A percentile compares a stretch with the other conserved stretches of the same genome.
These are phyloP conservation scores for Cystobasidiaceae sp. DNA, from an alignment of 1,284 basidiomycete genomes.

Conservation along the genomic window DNA sequence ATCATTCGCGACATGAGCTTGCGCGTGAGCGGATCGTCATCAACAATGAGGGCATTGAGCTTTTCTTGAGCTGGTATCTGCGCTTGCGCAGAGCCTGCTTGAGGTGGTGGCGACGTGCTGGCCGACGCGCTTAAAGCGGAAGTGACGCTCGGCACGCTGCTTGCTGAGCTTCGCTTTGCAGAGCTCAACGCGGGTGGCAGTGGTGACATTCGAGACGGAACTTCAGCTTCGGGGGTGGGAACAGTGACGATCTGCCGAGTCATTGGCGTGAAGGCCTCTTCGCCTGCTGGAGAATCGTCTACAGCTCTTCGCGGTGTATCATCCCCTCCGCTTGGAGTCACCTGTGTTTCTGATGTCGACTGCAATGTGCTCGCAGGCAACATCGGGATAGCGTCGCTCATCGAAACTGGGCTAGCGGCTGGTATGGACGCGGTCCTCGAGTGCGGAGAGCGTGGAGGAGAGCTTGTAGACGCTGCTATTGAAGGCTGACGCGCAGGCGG, in stretches of 20 bases:
- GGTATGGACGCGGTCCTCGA: not conserved
- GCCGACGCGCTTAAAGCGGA: not conserved
- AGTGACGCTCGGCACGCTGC: slow-evolving; percentile 1
- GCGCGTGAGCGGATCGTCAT: slow-evolving; percentile 63
- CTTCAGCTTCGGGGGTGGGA: not conserved
- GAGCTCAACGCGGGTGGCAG: not conserved
- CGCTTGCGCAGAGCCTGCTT: too few relatives aligned
- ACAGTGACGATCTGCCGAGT: slow-evolving; percentile 17
- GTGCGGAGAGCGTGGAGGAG: not conserved
- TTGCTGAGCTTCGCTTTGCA: not conserved
- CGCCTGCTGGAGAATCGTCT: slow-evolving; percentile 12
- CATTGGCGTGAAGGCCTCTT: slow-evolving; percentile 27
- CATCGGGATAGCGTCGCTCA: too few relatives aligned
- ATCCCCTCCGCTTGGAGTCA: too few relatives aligned
- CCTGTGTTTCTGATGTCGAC: too few relatives aligned
- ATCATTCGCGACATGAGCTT: slow-evolving; percentile 75
- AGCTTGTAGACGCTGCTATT: not conserved
- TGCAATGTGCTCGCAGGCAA: too few relatives aligned
- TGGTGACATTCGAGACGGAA: slow-evolving; percentile 1
- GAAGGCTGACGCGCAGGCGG: slow-evolving; percentile 6
- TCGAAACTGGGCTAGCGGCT: too few relatives aligned
- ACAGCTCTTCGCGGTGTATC: too few relatives aligned
- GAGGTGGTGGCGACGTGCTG: slow-evolving; percentile 13
- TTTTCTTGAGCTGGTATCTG: too few relatives aligned
- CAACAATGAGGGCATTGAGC: slow-evolving; percentile 49